Conservation (phyloP, 140 eudicot species). For the Oenanthe javanica region DNA sequence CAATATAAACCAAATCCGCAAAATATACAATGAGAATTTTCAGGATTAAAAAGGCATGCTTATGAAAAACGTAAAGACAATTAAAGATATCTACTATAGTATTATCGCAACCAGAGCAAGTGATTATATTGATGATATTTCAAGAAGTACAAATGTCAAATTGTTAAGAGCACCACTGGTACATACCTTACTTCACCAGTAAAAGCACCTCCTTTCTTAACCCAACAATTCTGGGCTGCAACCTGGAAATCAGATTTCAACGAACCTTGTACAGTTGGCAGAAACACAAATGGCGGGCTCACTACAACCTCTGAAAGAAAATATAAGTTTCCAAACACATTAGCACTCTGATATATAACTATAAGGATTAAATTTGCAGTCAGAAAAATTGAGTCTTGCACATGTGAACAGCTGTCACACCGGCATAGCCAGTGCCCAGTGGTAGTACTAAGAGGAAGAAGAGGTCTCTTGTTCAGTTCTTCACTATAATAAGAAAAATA, state of each 20-base stretch:
- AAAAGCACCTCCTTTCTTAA: constrained; percentile 72
- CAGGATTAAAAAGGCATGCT: not conserved
- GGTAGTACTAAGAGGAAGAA: not conserved
- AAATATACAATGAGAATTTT: not conserved
- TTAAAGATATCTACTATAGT: too few relatives aligned
- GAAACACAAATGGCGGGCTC: constrained; percentile 79
- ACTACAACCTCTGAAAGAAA: constrained; percentile 67
- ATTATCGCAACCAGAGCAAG: not conserved
- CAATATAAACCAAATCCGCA: not conserved
- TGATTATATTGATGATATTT: not conserved
- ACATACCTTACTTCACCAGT: constrained; percentile 82
- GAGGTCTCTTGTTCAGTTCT: not conserved
- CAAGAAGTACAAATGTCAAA: not conserved
- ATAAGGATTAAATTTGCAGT: not conserved
- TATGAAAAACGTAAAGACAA: not conserved
- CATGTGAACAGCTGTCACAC: not conserved
- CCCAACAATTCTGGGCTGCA: constrained; percentile 89
- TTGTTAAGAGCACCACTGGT: not conserved
- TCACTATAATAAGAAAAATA: not conserved
- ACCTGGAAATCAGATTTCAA: constrained; percentile 67
- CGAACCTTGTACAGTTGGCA: constrained; percentile 42
- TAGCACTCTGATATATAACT: not conserved
- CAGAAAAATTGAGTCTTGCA: not conserved
- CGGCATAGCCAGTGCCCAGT: too few relatives aligned
- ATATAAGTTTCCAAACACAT: not conserved